phyloP scores from a whole-genome alignment of 2,329 filamentous ascomycete species.

The Bertia moriformis region DNA sequence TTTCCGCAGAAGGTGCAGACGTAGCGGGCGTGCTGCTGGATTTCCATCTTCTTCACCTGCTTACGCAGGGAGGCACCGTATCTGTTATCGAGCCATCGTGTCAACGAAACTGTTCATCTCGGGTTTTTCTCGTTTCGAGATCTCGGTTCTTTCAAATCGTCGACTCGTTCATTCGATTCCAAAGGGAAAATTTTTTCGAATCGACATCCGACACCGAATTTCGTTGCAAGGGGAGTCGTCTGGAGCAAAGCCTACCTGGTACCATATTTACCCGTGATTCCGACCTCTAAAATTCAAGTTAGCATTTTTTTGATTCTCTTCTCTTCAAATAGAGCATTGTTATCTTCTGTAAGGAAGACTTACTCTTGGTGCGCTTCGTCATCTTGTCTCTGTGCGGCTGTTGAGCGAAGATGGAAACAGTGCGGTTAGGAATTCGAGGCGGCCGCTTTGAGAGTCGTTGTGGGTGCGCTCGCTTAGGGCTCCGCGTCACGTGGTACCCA shows the following conservation, averaged over 20 bases:
- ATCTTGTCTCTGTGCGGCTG: conserved; percentile 44
- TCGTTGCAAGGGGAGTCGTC: not conserved
- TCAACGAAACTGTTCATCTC: conserved; percentile 3
- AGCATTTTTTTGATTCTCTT: conserved; percentile 4
- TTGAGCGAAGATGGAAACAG: not conserved
- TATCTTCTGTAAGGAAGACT: conserved; percentile 2
- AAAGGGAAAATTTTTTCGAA: not conserved
- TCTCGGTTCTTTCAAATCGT: conserved; percentile 2
- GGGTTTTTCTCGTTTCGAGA: conserved; percentile 2
- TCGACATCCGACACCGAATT: not conserved
- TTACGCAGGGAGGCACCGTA: conserved; percentile 99
- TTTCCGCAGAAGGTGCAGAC: conserved; percentile 98
- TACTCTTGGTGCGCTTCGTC: conserved; percentile 83
- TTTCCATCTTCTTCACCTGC: conserved; percentile 99
- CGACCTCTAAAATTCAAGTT: conserved; percentile 48
- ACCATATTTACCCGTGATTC: conserved; percentile 98
- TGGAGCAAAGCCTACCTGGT: conserved; percentile 56
- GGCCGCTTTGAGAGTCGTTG: conserved; percentile 15
- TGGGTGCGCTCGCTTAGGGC: conserved; percentile 21
- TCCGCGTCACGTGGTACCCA: conserved; percentile 5
- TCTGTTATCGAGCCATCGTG: conserved; percentile 29
- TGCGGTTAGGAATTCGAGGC: conserved; percentile 13
- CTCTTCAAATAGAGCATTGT: not conserved
- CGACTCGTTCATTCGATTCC: not conserved
- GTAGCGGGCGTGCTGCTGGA: conserved; percentile 95